A percentile compares a stretch with the other conserved stretches of the same genome.
phyloP scores from a whole-genome alignment of 768 basidiomycete genomes.

The Hydnum rufescens region DNA sequence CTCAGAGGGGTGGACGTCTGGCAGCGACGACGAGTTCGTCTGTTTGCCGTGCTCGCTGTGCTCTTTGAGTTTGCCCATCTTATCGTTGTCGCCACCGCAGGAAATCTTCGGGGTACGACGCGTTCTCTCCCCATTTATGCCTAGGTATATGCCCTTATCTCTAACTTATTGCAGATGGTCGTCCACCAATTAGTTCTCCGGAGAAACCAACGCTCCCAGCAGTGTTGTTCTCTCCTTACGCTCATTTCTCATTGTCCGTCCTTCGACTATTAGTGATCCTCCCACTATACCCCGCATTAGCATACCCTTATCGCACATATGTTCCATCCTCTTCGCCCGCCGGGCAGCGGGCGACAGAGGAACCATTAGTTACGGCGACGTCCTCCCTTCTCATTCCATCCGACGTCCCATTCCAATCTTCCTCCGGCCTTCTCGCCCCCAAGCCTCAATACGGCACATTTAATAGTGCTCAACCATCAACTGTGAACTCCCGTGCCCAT shows the following conservation, averaged over 20 bases:
- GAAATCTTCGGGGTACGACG: slow-evolving; percentile 19
- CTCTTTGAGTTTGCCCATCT: slow-evolving; percentile 40
- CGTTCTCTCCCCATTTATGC: slow-evolving; percentile 4
- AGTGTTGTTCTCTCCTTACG: slow-evolving; percentile 15
- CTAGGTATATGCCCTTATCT: background rate
- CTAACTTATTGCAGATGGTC: background rate
- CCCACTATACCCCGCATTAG: slow-evolving; percentile 38
- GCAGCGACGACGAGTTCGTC: slow-evolving; percentile 37
- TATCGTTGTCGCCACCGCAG: slow-evolving; percentile 28
- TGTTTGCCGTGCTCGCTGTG: slow-evolving; percentile 33
- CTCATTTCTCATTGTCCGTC: slow-evolving; percentile 37
- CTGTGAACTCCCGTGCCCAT: slow-evolving; percentile 28
- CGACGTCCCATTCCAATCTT: slow-evolving; percentile 19
- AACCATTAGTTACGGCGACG: slow-evolving; percentile 23
- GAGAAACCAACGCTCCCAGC: slow-evolving; percentile 10
- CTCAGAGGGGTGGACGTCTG: slow-evolving; percentile 48
- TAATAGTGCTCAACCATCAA: slow-evolving; percentile 22
- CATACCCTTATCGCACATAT: slow-evolving; percentile 47
- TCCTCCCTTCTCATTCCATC: slow-evolving; percentile 34
- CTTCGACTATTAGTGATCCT: slow-evolving; percentile 45
- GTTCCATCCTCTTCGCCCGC: slow-evolving; percentile 22
- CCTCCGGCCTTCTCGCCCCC: slow-evolving; percentile 3
- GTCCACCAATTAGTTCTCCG: background rate
- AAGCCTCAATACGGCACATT: slow-evolving; percentile 56
- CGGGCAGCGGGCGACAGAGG: slow-evolving; percentile 20